Base-by-base conservation (phyloP, 179 eudicot species). In the Corrigiola litoralis region DNA sequence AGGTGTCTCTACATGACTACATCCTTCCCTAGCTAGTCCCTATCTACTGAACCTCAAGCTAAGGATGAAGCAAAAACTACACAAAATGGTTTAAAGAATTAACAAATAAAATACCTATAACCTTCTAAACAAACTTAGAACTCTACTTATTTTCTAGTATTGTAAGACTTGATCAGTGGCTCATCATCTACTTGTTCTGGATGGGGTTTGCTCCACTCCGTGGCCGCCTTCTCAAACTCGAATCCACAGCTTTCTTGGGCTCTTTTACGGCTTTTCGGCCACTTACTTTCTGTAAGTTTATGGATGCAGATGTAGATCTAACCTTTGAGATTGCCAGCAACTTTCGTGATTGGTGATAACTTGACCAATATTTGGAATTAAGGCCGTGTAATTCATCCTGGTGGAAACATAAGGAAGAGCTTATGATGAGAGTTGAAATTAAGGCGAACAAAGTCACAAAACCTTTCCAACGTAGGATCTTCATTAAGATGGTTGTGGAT, bases 141-240 rank as follows among this genome's bases (percentile, higher is more conserved):
- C n/a, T n/a, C n/a, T n/a, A n/a, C n/a, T n/a, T n/a, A n/a, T n/a
- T n/a, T n/a, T n/a, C n/a, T n/a, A n/a, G n/a, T n/a, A n/a, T n/a
- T n/a, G n/a, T n/a, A n/a, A n/a, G n/a, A n/a, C n/a, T n/a, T n/a
- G n/a, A n/a, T n/a, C n/a, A n/a, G n/a, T n/a, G n/a, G n/a, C n/a
- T n/a, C n/a, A n/a, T n/a, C n/a, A n/a, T n/a, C n/a, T 50, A 72
- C 76, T 72, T 63, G 38, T 82, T 82, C 46, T 79, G 84, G n/a
- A 44, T 63, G 48, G 86, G 86, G 63, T 82, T 82, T 6, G 76
- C 50, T 8, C 66, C 70, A 28, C 63, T 71, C 4, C 59, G 66
- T 0, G 86, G 86, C 16, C 63, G 36, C 29, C 58, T 71, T 66
- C 74, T 66, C 70, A 74, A 46, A 57, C 74, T 77, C 13, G 76